Evolutionary conservation across 2,329 filamentous ascomycete species (phyloP).

Genomic region (Pyrenochaeta sp.): DNA sequence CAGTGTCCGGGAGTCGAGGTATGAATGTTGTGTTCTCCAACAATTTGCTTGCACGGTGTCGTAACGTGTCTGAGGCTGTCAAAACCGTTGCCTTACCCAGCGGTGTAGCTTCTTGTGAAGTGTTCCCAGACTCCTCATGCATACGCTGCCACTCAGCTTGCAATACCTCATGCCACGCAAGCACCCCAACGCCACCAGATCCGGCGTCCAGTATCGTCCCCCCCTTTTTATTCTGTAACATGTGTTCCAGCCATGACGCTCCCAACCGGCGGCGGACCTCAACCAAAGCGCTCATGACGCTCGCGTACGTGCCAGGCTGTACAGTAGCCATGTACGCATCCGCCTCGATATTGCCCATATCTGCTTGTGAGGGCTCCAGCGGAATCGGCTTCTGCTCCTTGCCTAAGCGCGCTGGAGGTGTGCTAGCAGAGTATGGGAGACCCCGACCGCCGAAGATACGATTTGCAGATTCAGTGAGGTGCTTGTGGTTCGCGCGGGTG

Average conservation of each 20-base stretch:
- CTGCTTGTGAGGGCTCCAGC: conserved; percentile 68
- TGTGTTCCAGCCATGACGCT: conserved; percentile 71
- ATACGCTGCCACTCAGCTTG: conserved; percentile 82
- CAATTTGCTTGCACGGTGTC: conserved; percentile 77
- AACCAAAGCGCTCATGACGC: conserved; percentile 71
- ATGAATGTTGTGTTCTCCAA: conserved; percentile 92
- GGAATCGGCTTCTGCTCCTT: conserved; percentile 71
- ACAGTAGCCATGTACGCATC: conserved; percentile 76
- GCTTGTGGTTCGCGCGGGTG: conserved; percentile 69
- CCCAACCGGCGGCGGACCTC: conserved; percentile 79
- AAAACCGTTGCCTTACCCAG: conserved; percentile 82
- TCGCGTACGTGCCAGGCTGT: conserved; percentile 75
- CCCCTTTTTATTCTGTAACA: conserved; percentile 68
- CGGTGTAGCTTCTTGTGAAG: conserved; percentile 52
- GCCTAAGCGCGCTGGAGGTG: conserved; percentile 61
- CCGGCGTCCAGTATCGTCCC: conserved; percentile 77
- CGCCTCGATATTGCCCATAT: conserved; percentile 78
- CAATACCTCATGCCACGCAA: conserved; percentile 81
- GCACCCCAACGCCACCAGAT: conserved; percentile 73
- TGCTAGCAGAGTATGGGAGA: conserved; percentile 80
- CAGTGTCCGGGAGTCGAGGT: conserved; percentile 87
- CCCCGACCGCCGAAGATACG: conserved; percentile 77
- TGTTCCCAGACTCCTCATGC: conserved; percentile 49
- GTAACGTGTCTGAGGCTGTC: conserved; percentile 76
- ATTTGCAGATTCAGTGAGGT: conserved; percentile 77